Conservation (phyloP, 108 stramenopile genomes). For the Aurantiochytrium sp. region DNA sequence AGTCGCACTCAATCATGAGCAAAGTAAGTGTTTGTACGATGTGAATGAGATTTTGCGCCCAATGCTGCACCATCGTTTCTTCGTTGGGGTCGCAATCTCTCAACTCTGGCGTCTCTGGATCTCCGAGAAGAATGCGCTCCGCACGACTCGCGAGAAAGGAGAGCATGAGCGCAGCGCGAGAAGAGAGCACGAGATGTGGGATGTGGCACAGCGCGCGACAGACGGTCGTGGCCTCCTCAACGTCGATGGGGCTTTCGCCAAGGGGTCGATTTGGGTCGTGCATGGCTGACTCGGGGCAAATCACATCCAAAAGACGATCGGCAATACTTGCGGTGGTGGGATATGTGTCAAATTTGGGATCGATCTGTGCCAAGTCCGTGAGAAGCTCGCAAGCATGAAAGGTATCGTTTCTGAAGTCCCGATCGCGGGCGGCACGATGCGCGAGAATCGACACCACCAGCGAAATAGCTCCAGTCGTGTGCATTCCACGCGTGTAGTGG, state of each 20-base stretch:
- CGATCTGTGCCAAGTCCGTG: not conserved
- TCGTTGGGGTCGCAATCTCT: not conserved
- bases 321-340: not conserved
- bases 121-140: not conserved
- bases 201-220: not conserved
- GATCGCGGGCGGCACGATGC: not conserved
- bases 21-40: not conserved
- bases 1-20: not conserved
- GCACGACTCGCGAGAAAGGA: not conserved
- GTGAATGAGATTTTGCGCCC: not conserved
- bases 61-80: not conserved
- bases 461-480: not conserved
- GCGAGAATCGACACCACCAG: not conserved
- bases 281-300: not conserved
- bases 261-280: not conserved
- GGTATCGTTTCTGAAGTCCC: not conserved
- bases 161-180: not conserved
- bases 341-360: not conserved
- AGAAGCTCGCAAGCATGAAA: not conserved
- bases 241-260: not conserved
- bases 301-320: not conserved
- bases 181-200: not conserved
- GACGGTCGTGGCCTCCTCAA: not conserved
- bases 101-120: not conserved
- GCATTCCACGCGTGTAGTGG: not conserved